Evolutionary conservation across 2,329 filamentous ascomycete species (phyloP).

Genomic region (Escovopsis sp.): DNA sequence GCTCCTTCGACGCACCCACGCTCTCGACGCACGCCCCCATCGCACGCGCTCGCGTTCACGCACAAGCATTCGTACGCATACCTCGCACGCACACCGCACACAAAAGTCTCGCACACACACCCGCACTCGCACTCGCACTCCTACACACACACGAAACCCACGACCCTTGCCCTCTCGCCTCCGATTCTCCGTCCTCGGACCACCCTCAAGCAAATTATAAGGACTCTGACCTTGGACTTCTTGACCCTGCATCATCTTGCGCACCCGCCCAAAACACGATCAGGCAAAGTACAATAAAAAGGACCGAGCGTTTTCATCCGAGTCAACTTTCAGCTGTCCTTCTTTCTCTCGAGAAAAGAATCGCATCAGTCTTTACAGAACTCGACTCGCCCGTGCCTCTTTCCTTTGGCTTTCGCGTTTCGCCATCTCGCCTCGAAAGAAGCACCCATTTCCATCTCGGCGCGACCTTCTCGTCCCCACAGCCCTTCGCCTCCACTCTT

Average conservation of each 20-base stretch:
- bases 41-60: background rate
- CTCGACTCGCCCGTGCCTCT: background rate
- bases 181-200: background rate
- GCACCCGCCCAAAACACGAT: too few relatives aligned
- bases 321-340: background rate
- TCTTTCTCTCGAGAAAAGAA: background rate
- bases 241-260: too few relatives aligned
- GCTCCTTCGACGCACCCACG: slow-evolving; percentile 7
- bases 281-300: too few relatives aligned
- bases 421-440: background rate
- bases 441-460: background rate
- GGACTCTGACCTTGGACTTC: too few relatives aligned
- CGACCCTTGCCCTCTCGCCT: background rate
- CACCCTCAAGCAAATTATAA: background rate
- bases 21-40: background rate
- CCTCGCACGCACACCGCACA: too few relatives aligned
- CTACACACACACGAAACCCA: background rate
- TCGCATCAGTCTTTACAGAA: background rate
- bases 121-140: background rate
- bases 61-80: background rate
- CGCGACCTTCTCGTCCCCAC: background rate
- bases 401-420: background rate
- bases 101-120: too few relatives aligned
- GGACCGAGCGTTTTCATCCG: background rate
- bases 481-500: background rate